Percentiles rank a stretch among this genome's conserved stretches.
Conservation (phyloP, 768 basidiomycete species). For the Baorangia bicolor region DNA sequence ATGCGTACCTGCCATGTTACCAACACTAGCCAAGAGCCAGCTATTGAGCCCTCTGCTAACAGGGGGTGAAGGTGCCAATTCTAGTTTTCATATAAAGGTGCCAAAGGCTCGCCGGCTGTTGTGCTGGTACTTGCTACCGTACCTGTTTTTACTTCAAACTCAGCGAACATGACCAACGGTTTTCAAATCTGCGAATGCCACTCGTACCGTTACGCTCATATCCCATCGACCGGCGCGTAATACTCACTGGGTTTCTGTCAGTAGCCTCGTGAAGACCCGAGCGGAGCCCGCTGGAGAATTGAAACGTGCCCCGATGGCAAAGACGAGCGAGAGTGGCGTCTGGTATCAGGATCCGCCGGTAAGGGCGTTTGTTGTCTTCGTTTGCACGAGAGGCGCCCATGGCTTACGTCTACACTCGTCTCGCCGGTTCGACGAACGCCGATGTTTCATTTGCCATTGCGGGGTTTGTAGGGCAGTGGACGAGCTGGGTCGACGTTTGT, state of each 20-base stretch:
- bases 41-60: too few species aligned
- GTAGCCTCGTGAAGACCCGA: not conserved
- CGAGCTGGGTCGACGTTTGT: not conserved
- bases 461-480: slow-evolving; percentile 4
- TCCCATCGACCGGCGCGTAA: not conserved
- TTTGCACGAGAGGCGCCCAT: slow-evolving; percentile 1
- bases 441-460: not conserved
- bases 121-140: not conserved
- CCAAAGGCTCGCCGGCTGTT: too few species aligned
- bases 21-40: too few species aligned
- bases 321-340: slow-evolving; percentile 6
- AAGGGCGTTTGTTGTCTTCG: not conserved
- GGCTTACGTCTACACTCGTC: slow-evolving; percentile 11
- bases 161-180: slow-evolving; percentile 15
- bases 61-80: too few species aligned
- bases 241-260: not conserved
- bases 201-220: not conserved
- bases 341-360: slow-evolving; percentile 23
- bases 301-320: slow-evolving; percentile 13
- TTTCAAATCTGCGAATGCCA: not conserved
- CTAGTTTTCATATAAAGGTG: too few species aligned
- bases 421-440: not conserved
- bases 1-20: too few species aligned
- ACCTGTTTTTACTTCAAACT: slow-evolving; percentile 14
- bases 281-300: not conserved